phyloP scores from a whole-genome alignment of 1,139 yeast species.

The Scheffersomyces cryptocercus region DNA sequence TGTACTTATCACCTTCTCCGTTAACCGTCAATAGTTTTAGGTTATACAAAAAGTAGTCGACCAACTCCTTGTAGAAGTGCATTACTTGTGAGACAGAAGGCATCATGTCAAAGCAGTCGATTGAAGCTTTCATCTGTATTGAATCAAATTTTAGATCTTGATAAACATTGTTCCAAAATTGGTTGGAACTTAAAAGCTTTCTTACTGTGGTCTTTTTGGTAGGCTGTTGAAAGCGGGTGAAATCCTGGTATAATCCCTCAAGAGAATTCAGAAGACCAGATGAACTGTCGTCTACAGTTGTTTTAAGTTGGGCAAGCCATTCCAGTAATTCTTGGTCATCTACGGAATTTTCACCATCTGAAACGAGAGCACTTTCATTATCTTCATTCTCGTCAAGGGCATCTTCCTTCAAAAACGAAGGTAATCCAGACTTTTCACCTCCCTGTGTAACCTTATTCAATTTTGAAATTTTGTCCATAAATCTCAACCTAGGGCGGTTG shows the following conservation, averaged over 20 bases:
- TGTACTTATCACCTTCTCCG: constrained; percentile 13
- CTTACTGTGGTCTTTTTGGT: constrained; percentile 3
- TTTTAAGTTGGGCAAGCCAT: background rate
- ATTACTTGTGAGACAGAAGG: constrained; percentile 29
- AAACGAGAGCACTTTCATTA: constrained; percentile 7
- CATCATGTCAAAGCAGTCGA: constrained; percentile 26
- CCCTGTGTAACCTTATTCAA: constrained; percentile 1
- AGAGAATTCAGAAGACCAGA: background rate
- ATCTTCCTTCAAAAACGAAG: background rate
- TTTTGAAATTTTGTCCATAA: constrained; percentile 2
- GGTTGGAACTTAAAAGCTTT: constrained; percentile 20
- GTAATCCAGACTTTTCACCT: too few relatives aligned
- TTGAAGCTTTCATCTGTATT: constrained; percentile 16
- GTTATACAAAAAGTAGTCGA: constrained; percentile 31
- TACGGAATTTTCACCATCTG: background rate
- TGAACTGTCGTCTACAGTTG: too few relatives aligned
- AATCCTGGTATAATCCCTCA: constrained; percentile 3
- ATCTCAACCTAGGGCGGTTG: constrained; percentile 15
- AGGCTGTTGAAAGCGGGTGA: constrained; percentile 1
- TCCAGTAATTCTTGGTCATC: background rate
- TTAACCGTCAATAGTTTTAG: constrained; percentile 17
- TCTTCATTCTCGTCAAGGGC: constrained; percentile 7
- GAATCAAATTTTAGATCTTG: constrained; percentile 33
- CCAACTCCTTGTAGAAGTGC: constrained; percentile 26
- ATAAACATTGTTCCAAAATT: constrained; percentile 36